These are phyloP conservation scores for Bremia lactucae DNA, from an alignment of 352 stramenopile genomes.

Conservation along the genomic window DNA sequence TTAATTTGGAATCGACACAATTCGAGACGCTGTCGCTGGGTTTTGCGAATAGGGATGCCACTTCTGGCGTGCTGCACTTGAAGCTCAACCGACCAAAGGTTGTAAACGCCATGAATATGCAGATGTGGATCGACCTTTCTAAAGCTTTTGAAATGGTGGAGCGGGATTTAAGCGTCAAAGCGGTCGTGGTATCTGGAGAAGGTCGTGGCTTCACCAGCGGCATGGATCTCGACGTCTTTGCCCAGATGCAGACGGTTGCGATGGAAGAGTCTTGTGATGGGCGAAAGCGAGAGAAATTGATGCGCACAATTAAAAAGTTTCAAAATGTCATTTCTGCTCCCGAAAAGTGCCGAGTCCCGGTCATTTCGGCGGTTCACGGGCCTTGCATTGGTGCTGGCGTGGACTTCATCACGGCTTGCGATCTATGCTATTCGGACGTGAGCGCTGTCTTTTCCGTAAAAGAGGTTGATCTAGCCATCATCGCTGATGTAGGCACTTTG, in stretches of 20 bases:
- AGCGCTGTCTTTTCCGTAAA: slow-evolving; percentile 79
- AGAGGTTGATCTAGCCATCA: slow-evolving; percentile 83
- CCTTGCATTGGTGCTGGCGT: slow-evolving; percentile 77
- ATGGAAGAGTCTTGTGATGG: slow-evolving; percentile 54
- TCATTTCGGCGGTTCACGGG: slow-evolving; percentile 75
- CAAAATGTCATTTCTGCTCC: slow-evolving; percentile 77
- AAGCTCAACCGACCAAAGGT: slow-evolving; percentile 75
- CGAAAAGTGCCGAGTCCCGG: slow-evolving; percentile 74
- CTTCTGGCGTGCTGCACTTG: slow-evolving; percentile 59
- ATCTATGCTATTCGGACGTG: slow-evolving; percentile 79
- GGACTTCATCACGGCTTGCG: slow-evolving; percentile 82
- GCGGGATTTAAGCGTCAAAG: slow-evolving; percentile 49
- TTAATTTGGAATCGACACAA: slow-evolving; percentile 25
- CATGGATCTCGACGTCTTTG: slow-evolving; percentile 85
- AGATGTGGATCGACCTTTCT: slow-evolving; percentile 79
- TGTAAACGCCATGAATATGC: slow-evolving; percentile 85
- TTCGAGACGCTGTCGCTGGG: slow-evolving; percentile 49
- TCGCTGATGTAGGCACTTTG: slow-evolving; percentile 82
- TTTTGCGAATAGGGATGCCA: slow-evolving; percentile 20
- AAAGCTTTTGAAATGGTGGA: slow-evolving; percentile 62
- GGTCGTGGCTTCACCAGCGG: slow-evolving; percentile 78
- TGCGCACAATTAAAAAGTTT: slow-evolving; percentile 70
- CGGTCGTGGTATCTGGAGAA: slow-evolving; percentile 68
- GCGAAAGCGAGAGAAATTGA: slow-evolving; percentile 72
- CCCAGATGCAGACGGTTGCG: slow-evolving; percentile 57